Evolutionary conservation across 495 filamentous ascomycete genomes (phyloP).

Genomic region (Patellaria atrata): DNA sequence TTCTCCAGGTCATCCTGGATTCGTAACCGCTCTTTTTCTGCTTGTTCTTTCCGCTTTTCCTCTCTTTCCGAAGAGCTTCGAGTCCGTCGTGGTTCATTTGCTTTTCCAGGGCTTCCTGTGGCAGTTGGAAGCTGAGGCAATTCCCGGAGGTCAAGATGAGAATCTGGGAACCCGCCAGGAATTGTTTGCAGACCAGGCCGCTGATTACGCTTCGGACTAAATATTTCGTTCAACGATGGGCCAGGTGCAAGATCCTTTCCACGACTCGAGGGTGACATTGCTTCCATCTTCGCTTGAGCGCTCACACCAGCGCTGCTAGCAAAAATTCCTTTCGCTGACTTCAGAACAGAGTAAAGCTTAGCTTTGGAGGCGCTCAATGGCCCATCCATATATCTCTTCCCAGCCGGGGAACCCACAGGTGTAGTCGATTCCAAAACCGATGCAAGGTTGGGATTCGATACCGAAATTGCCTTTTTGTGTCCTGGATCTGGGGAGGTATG

Average conservation of each 20-base stretch:
- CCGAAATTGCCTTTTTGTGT: slow-evolving; percentile 48
- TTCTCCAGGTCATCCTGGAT: slow-evolving; percentile 46
- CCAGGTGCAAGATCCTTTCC: slow-evolving; percentile 16
- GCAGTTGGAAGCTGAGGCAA: slow-evolving; percentile 18
- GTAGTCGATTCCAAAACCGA: slow-evolving; percentile 42
- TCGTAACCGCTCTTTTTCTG: slow-evolving; percentile 41
- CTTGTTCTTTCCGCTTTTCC: slow-evolving; percentile 48
- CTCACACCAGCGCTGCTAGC: slow-evolving; percentile 65
- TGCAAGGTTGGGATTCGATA: slow-evolving; percentile 42
- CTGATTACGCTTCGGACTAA: slow-evolving; percentile 17
- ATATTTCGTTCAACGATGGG: slow-evolving; percentile 12
- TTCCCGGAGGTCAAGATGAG: slow-evolving; percentile 2
- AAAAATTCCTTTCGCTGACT: slow-evolving; percentile 69
- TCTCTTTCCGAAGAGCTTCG: slow-evolving; percentile 63
- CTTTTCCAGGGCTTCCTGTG: slow-evolving; percentile 14
- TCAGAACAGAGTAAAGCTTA: slow-evolving; percentile 73
- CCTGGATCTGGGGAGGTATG: slow-evolving; percentile 25
- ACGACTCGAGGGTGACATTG: slow-evolving; percentile 27
- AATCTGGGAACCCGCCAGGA: not conserved
- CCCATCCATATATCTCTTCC: slow-evolving; percentile 52
- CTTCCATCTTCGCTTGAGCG: slow-evolving; percentile 57
- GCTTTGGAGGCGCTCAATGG: slow-evolving; percentile 79
- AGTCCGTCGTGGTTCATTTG: slow-evolving; percentile 42
- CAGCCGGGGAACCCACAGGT: slow-evolving; percentile 51
- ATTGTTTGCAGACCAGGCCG: slow-evolving; percentile 4